Evolutionary conservation across 345 rosid genomes (phyloP).

Genomic region (Anacardium occidentale): DNA sequence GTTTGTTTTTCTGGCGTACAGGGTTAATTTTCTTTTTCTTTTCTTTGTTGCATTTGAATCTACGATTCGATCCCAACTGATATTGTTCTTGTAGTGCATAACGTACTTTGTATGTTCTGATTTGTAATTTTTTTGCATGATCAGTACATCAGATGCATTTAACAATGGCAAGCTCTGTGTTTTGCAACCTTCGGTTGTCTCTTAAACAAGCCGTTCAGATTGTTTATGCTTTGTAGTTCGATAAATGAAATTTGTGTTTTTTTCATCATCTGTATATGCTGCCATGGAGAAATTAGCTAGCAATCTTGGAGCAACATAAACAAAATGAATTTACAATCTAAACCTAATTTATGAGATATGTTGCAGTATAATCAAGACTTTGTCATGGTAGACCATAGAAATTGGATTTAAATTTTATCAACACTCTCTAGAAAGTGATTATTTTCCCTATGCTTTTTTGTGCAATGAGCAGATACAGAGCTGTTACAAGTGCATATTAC

Average conservation of each 20-base stretch:
- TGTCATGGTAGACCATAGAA: neutral
- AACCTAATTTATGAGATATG: neutral
- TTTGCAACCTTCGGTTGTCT: neutral
- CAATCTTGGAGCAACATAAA: neutral
- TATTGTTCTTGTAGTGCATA: neutral
- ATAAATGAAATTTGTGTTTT: too few species aligned
- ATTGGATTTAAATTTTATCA: neutral
- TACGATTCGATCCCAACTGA: neutral
- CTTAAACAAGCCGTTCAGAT: neutral
- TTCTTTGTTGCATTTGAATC: neutral
- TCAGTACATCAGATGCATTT: too few species aligned
- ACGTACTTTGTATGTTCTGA: neutral
- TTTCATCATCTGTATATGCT: neutral
- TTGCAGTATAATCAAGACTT: neutral
- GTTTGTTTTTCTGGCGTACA: too few species aligned
- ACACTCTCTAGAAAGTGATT: neutral
- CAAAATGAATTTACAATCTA: neutral
- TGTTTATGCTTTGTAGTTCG: neutral
- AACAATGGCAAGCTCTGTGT: neutral
- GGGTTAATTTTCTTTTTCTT: too few species aligned
- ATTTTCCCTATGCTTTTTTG: conserved; percentile 5
- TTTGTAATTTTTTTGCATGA: neutral
- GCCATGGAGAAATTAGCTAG: neutral
- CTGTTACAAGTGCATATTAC: conserved; percentile 83
- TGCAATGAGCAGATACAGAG: conserved; percentile 55